Evolutionary conservation across 345 rosid species (phyloP).

Genomic region (Gossypium herbaceum): DNA sequence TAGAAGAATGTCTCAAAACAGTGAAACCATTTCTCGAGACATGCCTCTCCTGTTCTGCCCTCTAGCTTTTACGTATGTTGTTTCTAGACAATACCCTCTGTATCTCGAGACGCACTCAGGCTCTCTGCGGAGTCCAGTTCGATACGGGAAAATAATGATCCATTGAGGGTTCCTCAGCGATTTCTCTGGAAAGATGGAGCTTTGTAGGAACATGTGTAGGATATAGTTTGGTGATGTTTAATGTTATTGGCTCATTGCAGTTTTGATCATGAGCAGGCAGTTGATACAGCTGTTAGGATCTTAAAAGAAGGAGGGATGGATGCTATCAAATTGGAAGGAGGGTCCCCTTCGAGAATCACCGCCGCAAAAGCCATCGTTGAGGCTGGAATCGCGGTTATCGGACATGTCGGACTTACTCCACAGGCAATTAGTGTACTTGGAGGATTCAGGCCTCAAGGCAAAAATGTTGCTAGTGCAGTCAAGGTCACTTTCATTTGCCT

Average conservation of each 20-base stretch:
- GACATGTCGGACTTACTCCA: slow-evolving; percentile 94
- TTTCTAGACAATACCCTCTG: no score
- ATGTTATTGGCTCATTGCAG: neutral
- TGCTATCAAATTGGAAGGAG: slow-evolving; percentile 95
- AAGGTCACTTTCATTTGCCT: slow-evolving; percentile 41
- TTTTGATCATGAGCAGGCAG: slow-evolving; percentile 49
- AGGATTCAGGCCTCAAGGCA: slow-evolving; percentile 95
- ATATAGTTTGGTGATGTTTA: neutral
- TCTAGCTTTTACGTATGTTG: no score
- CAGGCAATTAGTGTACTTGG: slow-evolving; percentile 97
- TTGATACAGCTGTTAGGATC: slow-evolving; percentile 77
- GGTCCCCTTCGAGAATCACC: slow-evolving; percentile 67
- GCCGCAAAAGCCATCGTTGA: slow-evolving; percentile 86
- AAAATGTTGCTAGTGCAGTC: slow-evolving; percentile 65
- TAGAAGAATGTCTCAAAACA: no score
- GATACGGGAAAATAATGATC: no score
- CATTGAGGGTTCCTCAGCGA: no score
- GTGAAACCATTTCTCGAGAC: no score
- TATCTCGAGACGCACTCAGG: no score
- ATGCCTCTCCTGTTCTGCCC: no score
- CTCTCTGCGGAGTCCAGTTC: no score
- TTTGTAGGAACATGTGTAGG: no score
- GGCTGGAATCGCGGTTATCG: slow-evolving; percentile 94
- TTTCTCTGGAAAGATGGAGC: no score
- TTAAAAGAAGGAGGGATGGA: slow-evolving; percentile 95